phyloP scores from a whole-genome alignment of 176 grass and related monocot species.

The Oropetium thomaeum region DNA sequence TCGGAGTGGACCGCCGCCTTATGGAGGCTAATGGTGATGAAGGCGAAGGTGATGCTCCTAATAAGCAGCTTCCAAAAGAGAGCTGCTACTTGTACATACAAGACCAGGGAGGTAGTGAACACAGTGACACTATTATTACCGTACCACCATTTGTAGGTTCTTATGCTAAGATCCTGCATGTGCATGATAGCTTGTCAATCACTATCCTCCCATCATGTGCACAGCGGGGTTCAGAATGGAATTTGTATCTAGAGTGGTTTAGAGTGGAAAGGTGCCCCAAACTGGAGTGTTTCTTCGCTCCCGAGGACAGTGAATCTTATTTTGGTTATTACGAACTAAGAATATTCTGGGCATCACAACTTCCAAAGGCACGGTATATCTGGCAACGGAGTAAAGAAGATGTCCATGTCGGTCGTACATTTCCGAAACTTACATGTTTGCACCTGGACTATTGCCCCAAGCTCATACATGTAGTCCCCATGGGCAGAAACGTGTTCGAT shows the following conservation, averaged over 20 bases:
- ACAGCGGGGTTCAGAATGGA: not conserved
- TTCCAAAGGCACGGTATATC: not conserved
- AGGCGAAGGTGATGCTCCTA: not conserved
- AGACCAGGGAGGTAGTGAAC: not conserved
- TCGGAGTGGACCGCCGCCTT: not conserved
- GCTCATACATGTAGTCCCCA: not conserved
- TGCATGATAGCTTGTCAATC: not conserved
- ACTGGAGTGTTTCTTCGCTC: not conserved
- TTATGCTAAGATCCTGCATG: not conserved
- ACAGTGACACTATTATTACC: not conserved
- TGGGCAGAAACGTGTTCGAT: rapidly evolving
- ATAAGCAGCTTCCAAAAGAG: no score
- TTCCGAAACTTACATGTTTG: not conserved
- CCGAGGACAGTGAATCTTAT: no score
- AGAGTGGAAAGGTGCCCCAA: conserved; percentile 6
- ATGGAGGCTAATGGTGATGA: no score
- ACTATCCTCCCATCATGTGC: not conserved
- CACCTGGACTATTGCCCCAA: not conserved
- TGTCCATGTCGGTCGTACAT: rapidly evolving
- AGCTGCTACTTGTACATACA: conserved; percentile 1
- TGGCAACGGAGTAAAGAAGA: not conserved
- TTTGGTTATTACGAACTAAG: rapidly evolving
- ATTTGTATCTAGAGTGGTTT: rapidly evolving
- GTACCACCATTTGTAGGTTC: not conserved
- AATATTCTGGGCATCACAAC: conserved; percentile 11